Base-by-base conservation (phyloP, 1,284 basidiomycete genomes). In the Tilletia setariae region DNA sequence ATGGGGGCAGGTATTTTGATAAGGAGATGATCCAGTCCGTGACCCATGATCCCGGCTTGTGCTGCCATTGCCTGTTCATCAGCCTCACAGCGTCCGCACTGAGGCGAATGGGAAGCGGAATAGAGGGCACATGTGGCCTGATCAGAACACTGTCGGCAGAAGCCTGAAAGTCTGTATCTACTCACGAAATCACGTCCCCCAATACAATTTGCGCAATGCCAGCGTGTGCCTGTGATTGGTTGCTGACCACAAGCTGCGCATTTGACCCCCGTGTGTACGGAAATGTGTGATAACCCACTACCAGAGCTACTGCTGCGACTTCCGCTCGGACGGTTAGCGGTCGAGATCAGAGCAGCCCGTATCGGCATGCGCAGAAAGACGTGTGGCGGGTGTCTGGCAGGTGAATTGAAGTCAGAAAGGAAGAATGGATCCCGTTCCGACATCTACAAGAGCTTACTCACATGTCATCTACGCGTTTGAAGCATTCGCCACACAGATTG, bases 1-100 rank as follows among this genome's bases (percentile, higher is more conserved):
- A 65, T 16, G 9, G 64, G 64, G 11, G 28, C 44, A n/a, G 64
- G 9, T 44, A 65, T 47, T 40, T 65, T 65, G 64, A 65, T 47
- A 9, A 47, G 30, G 28, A 65, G 32, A 40, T 61, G 56, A 35
- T 32, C 30, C 4, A 61, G 56, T 15, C 56, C 28, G 56, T 61
- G 56, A 35, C 56, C 56, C 2, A 30, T 30, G 15, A 61, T 19
- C 30, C 16, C 56, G 2, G 35, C 56, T 30, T 61, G 56, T 19
- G 56, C 28, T 8, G 56, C 25, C 56, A 61, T 61, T 16, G 28
- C 28, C 8, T 61, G 13, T 35, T 61, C 56, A 21, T 61, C 56
- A 19, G 30, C 56, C 32, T 61, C 56, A 35, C 56, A 61, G 11
- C 56, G 25, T 35, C 23, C 30, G 6, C 64, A 40, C 46, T 49